Evolutionary conservation across 2,329 filamentous ascomycete genomes (phyloP).

Genomic region (Pyrenochaeta sp.): DNA sequence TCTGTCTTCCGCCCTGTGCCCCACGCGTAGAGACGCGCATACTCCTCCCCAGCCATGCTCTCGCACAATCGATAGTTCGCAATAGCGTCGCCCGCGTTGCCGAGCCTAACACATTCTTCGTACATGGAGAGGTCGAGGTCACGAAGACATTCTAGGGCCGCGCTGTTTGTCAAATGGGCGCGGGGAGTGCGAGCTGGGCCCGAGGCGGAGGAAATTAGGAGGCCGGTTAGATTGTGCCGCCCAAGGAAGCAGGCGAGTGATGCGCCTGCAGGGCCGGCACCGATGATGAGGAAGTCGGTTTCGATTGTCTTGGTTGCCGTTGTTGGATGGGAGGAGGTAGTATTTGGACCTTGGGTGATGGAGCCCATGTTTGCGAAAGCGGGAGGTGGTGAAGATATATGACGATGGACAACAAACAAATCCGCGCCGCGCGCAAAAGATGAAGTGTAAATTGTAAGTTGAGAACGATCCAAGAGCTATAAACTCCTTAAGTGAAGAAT

Average conservation of each 20-base stretch:
- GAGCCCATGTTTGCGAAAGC: slow-evolving; percentile 1
- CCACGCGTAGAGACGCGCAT: slow-evolving; percentile 54
- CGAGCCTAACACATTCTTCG: slow-evolving; percentile 42
- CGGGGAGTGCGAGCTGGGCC: slow-evolving; percentile 65
- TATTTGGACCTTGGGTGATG: not conserved
- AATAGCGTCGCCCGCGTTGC: slow-evolving; percentile 48
- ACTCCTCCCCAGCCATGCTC: slow-evolving; percentile 56
- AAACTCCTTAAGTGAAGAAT: not conserved
- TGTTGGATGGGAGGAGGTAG: not conserved
- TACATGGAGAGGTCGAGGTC: slow-evolving; percentile 53
- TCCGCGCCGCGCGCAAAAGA: not conserved
- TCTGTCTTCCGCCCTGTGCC: slow-evolving; percentile 52
- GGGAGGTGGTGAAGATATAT: too few species aligned
- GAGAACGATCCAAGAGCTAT: not conserved
- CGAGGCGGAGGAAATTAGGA: slow-evolving; percentile 61
- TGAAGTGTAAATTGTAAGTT: not conserved
- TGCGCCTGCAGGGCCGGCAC: slow-evolving; percentile 64
- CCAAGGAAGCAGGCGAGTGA: slow-evolving; percentile 63
- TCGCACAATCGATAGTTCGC: slow-evolving; percentile 56
- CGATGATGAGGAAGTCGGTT: slow-evolving; percentile 61
- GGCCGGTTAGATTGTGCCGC: slow-evolving; percentile 60
- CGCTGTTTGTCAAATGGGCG: slow-evolving; percentile 69
- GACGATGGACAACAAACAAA: not conserved
- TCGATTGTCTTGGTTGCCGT: slow-evolving; percentile 28
- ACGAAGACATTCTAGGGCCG: slow-evolving; percentile 59